Conservation (phyloP, 2,329 filamentous ascomycete species). For the Aureobasidium sp. region DNA sequence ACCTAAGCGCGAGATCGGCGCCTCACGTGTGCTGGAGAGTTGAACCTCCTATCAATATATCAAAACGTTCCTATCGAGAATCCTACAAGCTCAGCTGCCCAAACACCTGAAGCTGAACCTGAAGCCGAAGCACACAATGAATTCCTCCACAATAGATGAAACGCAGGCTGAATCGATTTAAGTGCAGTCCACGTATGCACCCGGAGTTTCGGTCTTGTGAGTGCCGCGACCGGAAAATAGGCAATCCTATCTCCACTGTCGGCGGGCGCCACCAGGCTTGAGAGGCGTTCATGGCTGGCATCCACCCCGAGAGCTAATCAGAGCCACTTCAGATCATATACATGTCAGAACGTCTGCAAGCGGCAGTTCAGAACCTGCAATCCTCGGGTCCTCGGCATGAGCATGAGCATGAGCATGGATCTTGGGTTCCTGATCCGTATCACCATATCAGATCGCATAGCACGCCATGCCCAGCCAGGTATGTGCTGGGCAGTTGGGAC, state of each 20-base stretch:
- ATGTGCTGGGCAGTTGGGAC: background rate
- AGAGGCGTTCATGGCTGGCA: background rate
- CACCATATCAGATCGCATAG: background rate
- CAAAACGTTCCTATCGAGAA: background rate
- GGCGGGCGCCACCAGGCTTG: background rate
- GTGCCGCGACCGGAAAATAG: background rate
- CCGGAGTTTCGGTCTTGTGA: background rate
- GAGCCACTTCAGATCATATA: background rate
- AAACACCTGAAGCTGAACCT: background rate
- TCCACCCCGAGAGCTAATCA: background rate
- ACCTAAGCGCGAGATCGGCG: background rate
- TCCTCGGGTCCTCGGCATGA: background rate
- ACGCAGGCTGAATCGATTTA: background rate
- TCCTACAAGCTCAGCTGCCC: background rate
- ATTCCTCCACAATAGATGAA: background rate
- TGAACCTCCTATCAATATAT: conserved; percentile 1
- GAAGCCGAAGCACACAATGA: background rate
- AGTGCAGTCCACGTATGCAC: background rate
- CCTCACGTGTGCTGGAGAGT: background rate
- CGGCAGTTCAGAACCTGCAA: background rate
- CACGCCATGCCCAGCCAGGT: background rate
- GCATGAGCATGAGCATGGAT: background rate
- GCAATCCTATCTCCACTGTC: background rate
- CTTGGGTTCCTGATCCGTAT: background rate
- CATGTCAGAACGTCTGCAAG: background rate